Evolutionary conservation across 108 stramenopile species (phyloP).

Genomic region (Ochromonas danica): DNA sequence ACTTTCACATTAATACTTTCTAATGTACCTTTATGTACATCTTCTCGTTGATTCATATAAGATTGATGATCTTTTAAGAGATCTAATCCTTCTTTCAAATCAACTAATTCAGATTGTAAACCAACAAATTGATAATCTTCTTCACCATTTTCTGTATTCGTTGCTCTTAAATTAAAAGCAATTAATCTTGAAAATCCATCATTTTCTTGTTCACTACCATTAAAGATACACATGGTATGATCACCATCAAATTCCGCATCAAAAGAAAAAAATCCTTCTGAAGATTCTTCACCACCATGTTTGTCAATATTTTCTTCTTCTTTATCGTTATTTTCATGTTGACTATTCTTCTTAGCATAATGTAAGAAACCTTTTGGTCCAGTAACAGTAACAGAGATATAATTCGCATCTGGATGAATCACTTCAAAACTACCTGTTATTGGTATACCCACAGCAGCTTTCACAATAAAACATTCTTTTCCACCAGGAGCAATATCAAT

Average conservation of each 20-base stretch:
- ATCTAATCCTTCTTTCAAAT: slow-evolving; percentile 21
- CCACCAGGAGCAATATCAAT: not conserved
- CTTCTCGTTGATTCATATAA: slow-evolving; percentile 45
- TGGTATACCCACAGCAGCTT: slow-evolving; percentile 10
- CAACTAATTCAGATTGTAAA: slow-evolving; percentile 30
- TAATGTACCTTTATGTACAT: slow-evolving; percentile 34
- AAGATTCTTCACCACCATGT: not conserved
- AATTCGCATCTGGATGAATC: slow-evolving; percentile 26
- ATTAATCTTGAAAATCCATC: slow-evolving; percentile 11
- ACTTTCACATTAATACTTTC: slow-evolving; percentile 39
- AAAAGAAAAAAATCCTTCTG: slow-evolving; percentile 37
- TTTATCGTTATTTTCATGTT: not conserved
- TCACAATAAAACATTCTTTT: slow-evolving; percentile 34
- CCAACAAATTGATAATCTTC: slow-evolving; percentile 36
- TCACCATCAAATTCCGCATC: slow-evolving; percentile 27
- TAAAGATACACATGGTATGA: slow-evolving; percentile 25
- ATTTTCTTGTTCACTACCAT: slow-evolving; percentile 20
- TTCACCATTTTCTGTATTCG: not conserved
- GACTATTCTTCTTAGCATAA: not conserved
- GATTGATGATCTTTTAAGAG: slow-evolving; percentile 42
- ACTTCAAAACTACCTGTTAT: slow-evolving; percentile 31
- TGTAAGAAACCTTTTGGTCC: not conserved
- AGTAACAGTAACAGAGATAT: slow-evolving; percentile 23
- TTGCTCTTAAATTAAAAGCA: slow-evolving; percentile 33
- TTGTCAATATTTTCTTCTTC: slow-evolving; percentile 6